Conservation (phyloP, 2,329 filamentous ascomycete species). For the Lachnellula occidentalis region DNA sequence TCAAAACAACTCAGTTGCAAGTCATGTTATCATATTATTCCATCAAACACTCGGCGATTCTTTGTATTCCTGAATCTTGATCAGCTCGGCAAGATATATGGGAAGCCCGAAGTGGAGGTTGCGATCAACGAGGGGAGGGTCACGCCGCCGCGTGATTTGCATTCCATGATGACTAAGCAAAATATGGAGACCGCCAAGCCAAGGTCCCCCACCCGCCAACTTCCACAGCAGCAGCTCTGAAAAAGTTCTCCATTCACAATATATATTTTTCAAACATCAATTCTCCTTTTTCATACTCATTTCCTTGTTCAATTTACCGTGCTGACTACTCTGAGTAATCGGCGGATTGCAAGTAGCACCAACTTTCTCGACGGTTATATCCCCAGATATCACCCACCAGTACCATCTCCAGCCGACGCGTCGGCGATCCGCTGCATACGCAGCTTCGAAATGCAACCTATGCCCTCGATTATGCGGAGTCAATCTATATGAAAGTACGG, state of each 20-base stretch:
- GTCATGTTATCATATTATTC: background rate
- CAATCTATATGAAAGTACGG: conserved; percentile 74
- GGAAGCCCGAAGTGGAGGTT: too few species aligned
- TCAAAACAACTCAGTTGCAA: background rate
- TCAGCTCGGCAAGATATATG: background rate
- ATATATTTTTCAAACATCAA: background rate
- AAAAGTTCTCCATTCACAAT: background rate
- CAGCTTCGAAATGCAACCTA: conserved; percentile 72
- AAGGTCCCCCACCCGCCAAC: background rate
- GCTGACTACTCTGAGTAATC: background rate
- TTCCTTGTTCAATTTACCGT: background rate
- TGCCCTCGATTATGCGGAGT: conserved; percentile 73
- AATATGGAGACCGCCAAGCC: background rate
- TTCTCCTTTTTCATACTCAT: background rate
- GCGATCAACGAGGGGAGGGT: background rate
- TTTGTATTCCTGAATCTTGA: background rate
- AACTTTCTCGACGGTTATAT: conserved; percentile 66
- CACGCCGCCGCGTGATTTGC: conserved; percentile 4
- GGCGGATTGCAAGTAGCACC: conserved; percentile 47
- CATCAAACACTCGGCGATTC: background rate
- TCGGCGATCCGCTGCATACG: conserved; percentile 68
- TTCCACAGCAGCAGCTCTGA: background rate
- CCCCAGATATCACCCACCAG: conserved; percentile 56
- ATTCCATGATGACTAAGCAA: too few species aligned
- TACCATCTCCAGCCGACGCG: conserved; percentile 61